Evolutionary conservation across 169 alveolate species (phyloP).

Genomic region (Sarcocystis neurona): DNA sequence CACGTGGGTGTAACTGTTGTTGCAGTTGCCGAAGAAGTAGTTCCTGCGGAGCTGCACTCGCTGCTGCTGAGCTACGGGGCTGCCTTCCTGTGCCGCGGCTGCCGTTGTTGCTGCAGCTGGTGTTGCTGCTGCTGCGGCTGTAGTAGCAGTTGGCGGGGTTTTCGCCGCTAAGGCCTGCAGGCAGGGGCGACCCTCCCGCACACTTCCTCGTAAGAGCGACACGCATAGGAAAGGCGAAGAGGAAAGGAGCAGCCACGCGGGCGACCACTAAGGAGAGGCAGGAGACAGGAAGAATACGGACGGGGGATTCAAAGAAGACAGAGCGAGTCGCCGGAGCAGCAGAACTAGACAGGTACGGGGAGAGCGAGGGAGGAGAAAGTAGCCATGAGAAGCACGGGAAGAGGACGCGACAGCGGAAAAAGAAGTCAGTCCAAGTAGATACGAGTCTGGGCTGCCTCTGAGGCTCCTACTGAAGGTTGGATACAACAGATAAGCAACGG

Average conservation of each 20-base stretch:
- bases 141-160: too few species aligned
- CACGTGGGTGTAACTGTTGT: neutral
- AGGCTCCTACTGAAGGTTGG: too few species aligned
- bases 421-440: neutral
- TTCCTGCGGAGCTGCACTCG: neutral
- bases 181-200: too few species aligned
- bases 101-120: neutral
- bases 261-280: too few species aligned
- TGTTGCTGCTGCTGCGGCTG: slow-evolving; percentile 11
- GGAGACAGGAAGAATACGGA: neutral
- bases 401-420: neutral
- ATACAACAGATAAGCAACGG: too few species aligned
- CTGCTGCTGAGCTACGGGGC: neutral
- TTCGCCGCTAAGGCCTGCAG: too few species aligned
- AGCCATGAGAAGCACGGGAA: neutral
- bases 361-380: neutral
- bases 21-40: neutral
- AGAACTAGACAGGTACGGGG: neutral
- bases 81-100: neutral
- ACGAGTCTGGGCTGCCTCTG: too few species aligned
- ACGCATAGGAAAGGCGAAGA: too few species aligned
- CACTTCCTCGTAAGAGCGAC: too few species aligned
- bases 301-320: neutral
- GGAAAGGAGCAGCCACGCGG: too few species aligned
- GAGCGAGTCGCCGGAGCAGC: neutral